A percentile compares a stretch with the other conserved stretches of the same genome.
Conservation (phyloP, 2,329 filamentous ascomycete genomes). For the Phaeosphaeriaceae sp. region DNA sequence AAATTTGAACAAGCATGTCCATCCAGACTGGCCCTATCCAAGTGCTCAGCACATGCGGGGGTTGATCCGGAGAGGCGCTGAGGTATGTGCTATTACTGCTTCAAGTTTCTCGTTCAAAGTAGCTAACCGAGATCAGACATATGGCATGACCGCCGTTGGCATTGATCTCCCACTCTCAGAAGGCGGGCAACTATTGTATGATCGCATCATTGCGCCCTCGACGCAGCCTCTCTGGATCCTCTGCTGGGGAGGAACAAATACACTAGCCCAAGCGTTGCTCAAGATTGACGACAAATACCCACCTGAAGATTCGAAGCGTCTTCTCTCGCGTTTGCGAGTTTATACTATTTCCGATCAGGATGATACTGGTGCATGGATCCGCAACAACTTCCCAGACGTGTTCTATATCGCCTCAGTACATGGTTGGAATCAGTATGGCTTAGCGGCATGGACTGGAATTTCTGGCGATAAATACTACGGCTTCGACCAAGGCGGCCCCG, state of each 20-base stretch:
- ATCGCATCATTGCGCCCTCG: slow-evolving; percentile 47
- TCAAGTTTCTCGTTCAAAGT: neutral
- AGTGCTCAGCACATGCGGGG: slow-evolving; percentile 31
- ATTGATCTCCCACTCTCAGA: slow-evolving; percentile 47
- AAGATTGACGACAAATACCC: slow-evolving; percentile 44
- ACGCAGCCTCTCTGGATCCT: slow-evolving; percentile 59
- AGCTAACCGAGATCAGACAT: slow-evolving; percentile 32
- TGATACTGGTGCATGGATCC: slow-evolving; percentile 63
- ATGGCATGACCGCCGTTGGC: slow-evolving; percentile 47
- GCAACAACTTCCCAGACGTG: slow-evolving; percentile 59
- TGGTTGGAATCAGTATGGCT: slow-evolving; percentile 61
- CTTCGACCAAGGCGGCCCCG: slow-evolving; percentile 58
- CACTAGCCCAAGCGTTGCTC: slow-evolving; percentile 58
- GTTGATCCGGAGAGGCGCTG: slow-evolving; percentile 39
- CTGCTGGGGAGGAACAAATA: slow-evolving; percentile 61
- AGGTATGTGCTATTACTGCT: slow-evolving; percentile 29
- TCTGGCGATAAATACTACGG: slow-evolving; percentile 56
- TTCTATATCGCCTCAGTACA: slow-evolving; percentile 64
- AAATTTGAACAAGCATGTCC: slow-evolving; percentile 58
- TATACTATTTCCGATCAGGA: slow-evolving; percentile 66
- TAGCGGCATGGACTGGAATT: slow-evolving; percentile 64
- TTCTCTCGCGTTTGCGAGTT: slow-evolving; percentile 42
- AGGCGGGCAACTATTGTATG: slow-evolving; percentile 55
- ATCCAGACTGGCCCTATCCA: slow-evolving; percentile 43
- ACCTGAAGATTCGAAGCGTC: slow-evolving; percentile 41